Evolutionary conservation across 768 basidiomycete genomes (phyloP).

Genomic region (Mycena rosella): DNA sequence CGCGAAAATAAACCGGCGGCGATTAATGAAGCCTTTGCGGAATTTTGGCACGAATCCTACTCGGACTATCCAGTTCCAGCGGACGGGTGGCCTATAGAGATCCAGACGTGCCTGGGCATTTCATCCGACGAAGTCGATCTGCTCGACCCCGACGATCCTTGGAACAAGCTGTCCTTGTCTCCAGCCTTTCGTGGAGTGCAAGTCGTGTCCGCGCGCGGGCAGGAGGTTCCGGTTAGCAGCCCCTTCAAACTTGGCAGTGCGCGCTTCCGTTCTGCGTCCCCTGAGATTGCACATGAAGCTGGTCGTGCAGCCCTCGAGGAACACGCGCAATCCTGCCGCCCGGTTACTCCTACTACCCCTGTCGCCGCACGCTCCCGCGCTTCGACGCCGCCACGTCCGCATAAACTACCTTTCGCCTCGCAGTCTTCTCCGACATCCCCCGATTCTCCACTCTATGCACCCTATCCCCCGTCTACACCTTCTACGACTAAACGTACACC

Average conservation of each 20-base stretch:
- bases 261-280: constrained; percentile 31
- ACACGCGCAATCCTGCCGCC: constrained; percentile 36
- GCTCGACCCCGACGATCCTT: constrained; percentile 20
- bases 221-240: constrained; percentile 20
- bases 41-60: constrained; percentile 72
- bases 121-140: constrained; percentile 17
- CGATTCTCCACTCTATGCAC: constrained; percentile 36
- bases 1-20: constrained; percentile 59
- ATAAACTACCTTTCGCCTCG: constrained; percentile 48
- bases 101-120: constrained; percentile 48
- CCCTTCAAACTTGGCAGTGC: constrained; percentile 24
- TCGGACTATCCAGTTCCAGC: constrained; percentile 54
- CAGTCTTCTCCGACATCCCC: constrained; percentile 43
- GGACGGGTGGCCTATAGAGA: constrained; percentile 66
- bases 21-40: constrained; percentile 65
- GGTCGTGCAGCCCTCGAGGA: constrained; percentile 16
- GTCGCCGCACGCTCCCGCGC: constrained; percentile 28
- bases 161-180: constrained; percentile 23
- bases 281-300: constrained; percentile 20
- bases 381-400: constrained; percentile 53
- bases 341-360: constrained; percentile 34
- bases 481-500: constrained; percentile 50
- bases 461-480: constrained; percentile 49
- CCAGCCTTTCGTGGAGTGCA: constrained; percentile 31
- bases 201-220: constrained; percentile 2